Base-by-base conservation (phyloP, 129 eudicot genomes). In the Pseudognaphalium luteoalbum region DNA sequence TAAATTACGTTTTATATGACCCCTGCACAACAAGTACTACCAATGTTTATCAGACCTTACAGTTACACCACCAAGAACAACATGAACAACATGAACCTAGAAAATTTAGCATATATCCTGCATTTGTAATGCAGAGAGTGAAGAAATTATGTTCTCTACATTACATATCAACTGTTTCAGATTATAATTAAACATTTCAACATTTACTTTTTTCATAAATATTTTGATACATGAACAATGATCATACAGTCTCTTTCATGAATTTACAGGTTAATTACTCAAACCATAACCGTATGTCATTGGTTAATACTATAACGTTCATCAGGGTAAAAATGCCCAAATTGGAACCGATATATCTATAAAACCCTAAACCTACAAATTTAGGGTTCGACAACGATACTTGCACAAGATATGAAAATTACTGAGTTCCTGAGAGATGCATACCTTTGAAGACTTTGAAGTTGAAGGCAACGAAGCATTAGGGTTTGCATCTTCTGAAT, bases 381-480 rank as follows among this genome's bases (percentile, higher is more conserved):
- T 70, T 39, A 82, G 79, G 68, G 66, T 77, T 71, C 44, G 21
- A 66, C 66, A 67, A 16, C 16, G 29, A 63, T 9, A 63, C 20
- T 51, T 17, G 32, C 29, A 28, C 57, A 42, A 34, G 70, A 70
- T 16, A 30, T 47, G n/a, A 64, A 30, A 62, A 14, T 7, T 5
- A 65, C 11, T 61, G 16, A 62, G 30, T 30, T 29, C 30, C 25
- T 44, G 68, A 51, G 12, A 57, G 51, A 70, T 12, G 11, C 70
- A 25, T 83, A 91, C 97, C 95, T 83, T 91, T 30, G 81, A 78
- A 41, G 80, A 30, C 79, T 88, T 88, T 32, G 86, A 83, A 77
- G 78, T 83, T 32, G 91, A 82, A 3, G 74, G 75, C 8, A 61
- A 34, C 56, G 91, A 80, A 44, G 76, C 86, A 47, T 78, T 81